These are phyloP conservation scores for Podospora comata DNA, from an alignment of 495 filamentous ascomycete genomes.

Conservation along the genomic window DNA sequence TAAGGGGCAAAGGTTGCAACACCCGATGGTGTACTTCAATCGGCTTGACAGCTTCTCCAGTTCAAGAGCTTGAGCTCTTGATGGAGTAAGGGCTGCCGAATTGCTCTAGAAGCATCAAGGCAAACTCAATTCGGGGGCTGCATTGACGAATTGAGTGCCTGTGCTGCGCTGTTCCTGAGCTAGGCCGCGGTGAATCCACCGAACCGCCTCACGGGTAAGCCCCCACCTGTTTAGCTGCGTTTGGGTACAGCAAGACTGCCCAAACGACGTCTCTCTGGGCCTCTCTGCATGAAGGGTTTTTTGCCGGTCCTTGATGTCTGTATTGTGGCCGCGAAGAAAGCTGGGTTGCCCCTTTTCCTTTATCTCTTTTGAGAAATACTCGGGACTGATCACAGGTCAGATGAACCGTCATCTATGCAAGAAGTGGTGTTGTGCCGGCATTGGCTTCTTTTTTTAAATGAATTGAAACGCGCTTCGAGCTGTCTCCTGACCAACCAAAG, in stretches of 20 bases:
- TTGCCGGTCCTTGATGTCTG: not conserved
- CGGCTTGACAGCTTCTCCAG: not conserved
- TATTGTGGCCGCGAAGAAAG: not conserved
- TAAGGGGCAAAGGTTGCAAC: constrained; percentile 14
- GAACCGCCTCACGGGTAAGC: not conserved
- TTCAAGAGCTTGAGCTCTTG: not conserved
- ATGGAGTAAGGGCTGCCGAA: constrained; percentile 16
- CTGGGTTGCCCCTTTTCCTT: not conserved
- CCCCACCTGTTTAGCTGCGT: not conserved
- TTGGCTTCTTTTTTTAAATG: constrained; percentile 35
- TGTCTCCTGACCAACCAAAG: constrained; percentile 31
- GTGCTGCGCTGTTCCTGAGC: constrained; percentile 12
- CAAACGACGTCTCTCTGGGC: not conserved
- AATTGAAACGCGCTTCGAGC: constrained; percentile 32
- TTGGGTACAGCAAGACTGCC: not conserved
- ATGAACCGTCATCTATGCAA: constrained; percentile 7
- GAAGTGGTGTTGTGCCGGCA: constrained; percentile 20
- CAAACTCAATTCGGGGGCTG: not conserved
- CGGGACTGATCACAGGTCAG: not conserved
- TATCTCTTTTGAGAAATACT: not conserved
- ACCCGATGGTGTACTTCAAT: constrained; percentile 9
- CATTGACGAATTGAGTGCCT: constrained; percentile 5
- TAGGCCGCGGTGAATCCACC: constrained; percentile 3
- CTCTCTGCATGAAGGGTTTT: constrained; percentile 3
- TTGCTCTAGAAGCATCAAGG: constrained; percentile 16